phyloP scores from a whole-genome alignment of 495 filamentous ascomycete genomes.

The Penicillium odoratum region DNA sequence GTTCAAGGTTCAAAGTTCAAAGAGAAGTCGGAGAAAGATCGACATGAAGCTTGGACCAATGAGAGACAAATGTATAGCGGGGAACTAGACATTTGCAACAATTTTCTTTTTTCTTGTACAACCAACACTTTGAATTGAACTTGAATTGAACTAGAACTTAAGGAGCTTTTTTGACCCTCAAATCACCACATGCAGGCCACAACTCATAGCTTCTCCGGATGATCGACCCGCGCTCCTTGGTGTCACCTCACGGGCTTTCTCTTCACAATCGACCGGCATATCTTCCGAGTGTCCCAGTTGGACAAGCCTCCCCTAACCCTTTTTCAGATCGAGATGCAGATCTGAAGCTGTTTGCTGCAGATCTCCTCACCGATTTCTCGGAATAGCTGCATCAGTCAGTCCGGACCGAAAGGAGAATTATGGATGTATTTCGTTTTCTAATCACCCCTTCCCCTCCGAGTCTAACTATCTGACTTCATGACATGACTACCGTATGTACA shows the following conservation, averaged over 20 bases:
- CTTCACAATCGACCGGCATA: slow-evolving; percentile 38
- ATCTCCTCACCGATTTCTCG: slow-evolving; percentile 12
- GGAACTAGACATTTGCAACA: not conserved
- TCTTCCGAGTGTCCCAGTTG: slow-evolving; percentile 39
- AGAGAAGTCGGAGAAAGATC: slow-evolving; percentile 17
- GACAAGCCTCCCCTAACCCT: not conserved
- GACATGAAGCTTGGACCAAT: slow-evolving; percentile 26
- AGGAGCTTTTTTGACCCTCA: slow-evolving; percentile 17
- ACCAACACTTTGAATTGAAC: not conserved
- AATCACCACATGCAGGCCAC: slow-evolving; percentile 2
- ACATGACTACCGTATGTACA: slow-evolving; percentile 8
- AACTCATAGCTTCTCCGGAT: slow-evolving; percentile 24
- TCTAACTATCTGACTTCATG: slow-evolving; percentile 14
- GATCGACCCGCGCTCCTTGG: slow-evolving; percentile 32
- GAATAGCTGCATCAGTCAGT: slow-evolving; percentile 19
- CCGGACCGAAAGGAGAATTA: slow-evolving; percentile 12
- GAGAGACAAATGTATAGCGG: not conserved
- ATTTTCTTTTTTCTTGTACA: not conserved
- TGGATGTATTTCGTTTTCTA: no score
- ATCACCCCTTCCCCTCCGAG: not conserved
- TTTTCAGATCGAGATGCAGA: slow-evolving; percentile 7
- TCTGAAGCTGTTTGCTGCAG: slow-evolving; percentile 23
- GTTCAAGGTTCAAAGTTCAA: not conserved
- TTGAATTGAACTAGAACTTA: not conserved
- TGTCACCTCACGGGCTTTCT: slow-evolving; percentile 25